Base-by-base conservation (phyloP, 768 basidiomycete species). In the Hortiboletus flavorubellus region DNA sequence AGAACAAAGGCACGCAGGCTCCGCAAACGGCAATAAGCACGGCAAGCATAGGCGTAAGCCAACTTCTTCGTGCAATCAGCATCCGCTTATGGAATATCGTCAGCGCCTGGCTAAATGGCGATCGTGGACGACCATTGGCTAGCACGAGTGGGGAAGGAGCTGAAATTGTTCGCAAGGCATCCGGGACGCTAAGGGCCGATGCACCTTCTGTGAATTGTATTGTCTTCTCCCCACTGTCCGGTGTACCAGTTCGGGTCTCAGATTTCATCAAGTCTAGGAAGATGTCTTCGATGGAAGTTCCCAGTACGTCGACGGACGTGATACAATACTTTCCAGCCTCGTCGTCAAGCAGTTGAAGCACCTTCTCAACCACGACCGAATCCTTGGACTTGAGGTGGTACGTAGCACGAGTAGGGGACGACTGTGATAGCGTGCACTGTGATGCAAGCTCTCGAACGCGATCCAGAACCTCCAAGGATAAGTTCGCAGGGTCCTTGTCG, bases 231-330 rank as follows among this genome's bases (percentile, higher is more conserved):
- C 56, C 58, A 14, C 75, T 70, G 29, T 78, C 72, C 15, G 34
- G 43, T 2, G 45, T 62, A 23, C 40, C 52, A 1, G 14, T 33
- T 35, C n/a, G 53, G 30, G 16, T 41, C 49, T 68, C 64, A 4
- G 77, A 73, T 45, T 69, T 69, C 87, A 91, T 89, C 16, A 93
- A 70, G 39, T 80, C 77, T 18, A 93, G 76, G 73, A 93, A 92
- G 43, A 93, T 87, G 53, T 91, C 87, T 67, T 93, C 90, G 39
- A 93, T 85, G 8, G 87, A 82, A 1, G 89, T 85, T 10, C 87
- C 85, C 21, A 87, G 69, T 23, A 90, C 76, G 52, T 90, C 85
- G 62, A 86, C 88, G 0, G 81, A 82, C 0, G 63, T 63, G 37
- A 89, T 73, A 9, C 65, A 55, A 41, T 76, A 73, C 0, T 59